Conservation (phyloP, 2,329 filamentous ascomycete species). For the Thielaviopsis euricoi region DNA sequence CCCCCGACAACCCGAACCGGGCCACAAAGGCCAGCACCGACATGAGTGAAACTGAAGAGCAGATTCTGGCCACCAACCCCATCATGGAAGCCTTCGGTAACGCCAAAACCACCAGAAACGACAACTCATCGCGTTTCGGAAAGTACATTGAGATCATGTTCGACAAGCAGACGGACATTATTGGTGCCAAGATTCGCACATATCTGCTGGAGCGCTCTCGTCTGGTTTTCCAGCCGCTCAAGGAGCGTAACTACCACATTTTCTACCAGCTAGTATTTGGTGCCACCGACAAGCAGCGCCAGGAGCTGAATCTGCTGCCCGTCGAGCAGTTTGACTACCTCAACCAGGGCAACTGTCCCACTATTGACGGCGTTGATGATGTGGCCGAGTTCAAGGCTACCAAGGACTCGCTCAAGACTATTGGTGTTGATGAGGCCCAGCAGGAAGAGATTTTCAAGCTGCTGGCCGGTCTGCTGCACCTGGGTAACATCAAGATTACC, state of each 20-base stretch:
- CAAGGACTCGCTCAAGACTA: conserved; percentile 68
- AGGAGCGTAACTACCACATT: conserved; percentile 97
- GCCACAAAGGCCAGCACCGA: conserved; percentile 57
- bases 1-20: conserved; percentile 70
- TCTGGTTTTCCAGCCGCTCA: conserved; percentile 90
- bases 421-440: conserved; percentile 59
- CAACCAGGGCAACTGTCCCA: conserved; percentile 82
- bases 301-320: conserved; percentile 62
- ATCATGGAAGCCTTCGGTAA: conserved; percentile 99
- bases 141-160: conserved; percentile 99
- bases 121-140: conserved; percentile 96
- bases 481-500: conserved; percentile 93
- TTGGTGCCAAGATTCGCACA: conserved; percentile 91
- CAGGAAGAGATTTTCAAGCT: conserved; percentile 81
- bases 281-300: conserved; percentile 65
- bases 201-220: conserved; percentile 91
- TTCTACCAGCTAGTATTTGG: conserved; percentile 96
- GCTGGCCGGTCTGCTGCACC: conserved; percentile 76
- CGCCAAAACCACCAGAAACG: conserved; percentile 97
- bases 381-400: conserved; percentile 86
- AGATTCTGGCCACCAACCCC: conserved; percentile 93
- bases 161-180: conserved; percentile 85
- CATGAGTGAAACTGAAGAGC: conserved; percentile 97
- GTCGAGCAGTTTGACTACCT: conserved; percentile 90
- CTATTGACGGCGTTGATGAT: conserved; percentile 89